Conservation (phyloP, 768 basidiomycete genomes). For the Pleurotus citrinopileatus region DNA sequence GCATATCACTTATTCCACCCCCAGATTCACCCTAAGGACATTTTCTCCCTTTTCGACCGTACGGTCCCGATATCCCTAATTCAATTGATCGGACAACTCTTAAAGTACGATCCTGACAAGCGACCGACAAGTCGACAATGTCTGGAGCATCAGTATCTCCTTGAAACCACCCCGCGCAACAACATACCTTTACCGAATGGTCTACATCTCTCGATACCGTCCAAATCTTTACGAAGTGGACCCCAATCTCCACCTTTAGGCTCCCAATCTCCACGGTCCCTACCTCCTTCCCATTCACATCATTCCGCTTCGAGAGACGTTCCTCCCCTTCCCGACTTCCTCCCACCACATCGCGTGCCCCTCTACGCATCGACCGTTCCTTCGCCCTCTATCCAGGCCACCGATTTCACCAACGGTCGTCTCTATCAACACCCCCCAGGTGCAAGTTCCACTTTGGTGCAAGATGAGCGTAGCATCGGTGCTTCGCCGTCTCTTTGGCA, state of each 20-base stretch:
- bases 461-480: slow-evolving; percentile 27
- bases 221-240: slow-evolving; percentile 30
- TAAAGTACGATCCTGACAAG: slow-evolving; percentile 87
- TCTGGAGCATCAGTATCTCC: slow-evolving; percentile 85
- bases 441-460: slow-evolving; percentile 21
- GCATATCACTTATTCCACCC: slow-evolving; percentile 12
- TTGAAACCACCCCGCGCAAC: slow-evolving; percentile 70
- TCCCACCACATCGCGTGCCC: slow-evolving; percentile 50
- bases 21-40: slow-evolving; percentile 64
- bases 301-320: slow-evolving; percentile 14
- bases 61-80: slow-evolving; percentile 77
- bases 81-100: slow-evolving; percentile 88
- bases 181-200: slow-evolving; percentile 61
- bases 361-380: slow-evolving; percentile 36
- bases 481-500: slow-evolving; percentile 22
- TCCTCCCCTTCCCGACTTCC: slow-evolving; percentile 43
- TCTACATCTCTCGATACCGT: slow-evolving; percentile 34
- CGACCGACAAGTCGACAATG: slow-evolving; percentile 88
- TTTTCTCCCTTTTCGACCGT: slow-evolving; percentile 74
- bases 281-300: slow-evolving; percentile 27
- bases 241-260: slow-evolving; percentile 28
- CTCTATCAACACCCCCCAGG: slow-evolving; percentile 31
- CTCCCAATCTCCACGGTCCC: slow-evolving; percentile 29
- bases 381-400: slow-evolving; percentile 10
- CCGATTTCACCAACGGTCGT: slow-evolving; percentile 26